A percentile compares a stretch with the other conserved stretches of the same genome.
Conservation (phyloP, 2,329 filamentous ascomycete species). For the Fusarium multiceps region DNA sequence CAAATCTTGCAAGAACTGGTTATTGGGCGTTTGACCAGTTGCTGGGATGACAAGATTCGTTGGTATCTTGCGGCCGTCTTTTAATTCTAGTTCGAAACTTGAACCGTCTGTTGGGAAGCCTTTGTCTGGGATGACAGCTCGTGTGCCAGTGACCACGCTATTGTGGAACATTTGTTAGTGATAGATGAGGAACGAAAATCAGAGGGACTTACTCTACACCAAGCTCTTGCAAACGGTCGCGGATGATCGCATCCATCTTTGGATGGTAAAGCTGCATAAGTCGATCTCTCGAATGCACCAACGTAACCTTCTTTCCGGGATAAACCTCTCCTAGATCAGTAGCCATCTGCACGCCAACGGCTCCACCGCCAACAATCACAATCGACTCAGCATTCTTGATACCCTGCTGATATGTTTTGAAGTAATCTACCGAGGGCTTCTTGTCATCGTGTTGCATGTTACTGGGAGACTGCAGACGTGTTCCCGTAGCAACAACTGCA, state of each 20-base stretch:
- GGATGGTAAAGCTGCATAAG: constrained; percentile 44
- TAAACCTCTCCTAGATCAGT: constrained; percentile 43
- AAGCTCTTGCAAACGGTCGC: constrained; percentile 35
- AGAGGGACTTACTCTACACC: constrained; percentile 31
- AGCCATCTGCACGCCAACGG: constrained; percentile 44
- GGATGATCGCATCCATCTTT: constrained; percentile 41
- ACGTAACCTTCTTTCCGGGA: constrained; percentile 39
- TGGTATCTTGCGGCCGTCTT: constrained; percentile 37
- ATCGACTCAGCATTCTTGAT: constrained; percentile 39
- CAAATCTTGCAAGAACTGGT: constrained; percentile 38
- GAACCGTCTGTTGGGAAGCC: constrained; percentile 41
- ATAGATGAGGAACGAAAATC: rapidly evolving
- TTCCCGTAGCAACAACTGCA: constrained; percentile 40
- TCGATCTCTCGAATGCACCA: constrained; percentile 41
- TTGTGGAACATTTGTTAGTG: rapidly evolving
- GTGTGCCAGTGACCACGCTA: constrained; percentile 40
- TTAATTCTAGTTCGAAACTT: constrained; percentile 33
- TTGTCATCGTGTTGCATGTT: constrained; percentile 44
- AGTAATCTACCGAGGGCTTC: constrained; percentile 36
- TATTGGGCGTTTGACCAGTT: constrained; percentile 44
- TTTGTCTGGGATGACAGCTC: constrained; percentile 32
- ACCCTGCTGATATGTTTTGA: constrained; percentile 36
- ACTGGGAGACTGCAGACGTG: constrained; percentile 38
- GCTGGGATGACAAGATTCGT: constrained; percentile 42
- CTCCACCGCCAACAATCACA: constrained; percentile 44